Evolutionary conservation across 1,284 basidiomycete species (phyloP).

Genomic region (Trichosporon coremiiforme): DNA sequence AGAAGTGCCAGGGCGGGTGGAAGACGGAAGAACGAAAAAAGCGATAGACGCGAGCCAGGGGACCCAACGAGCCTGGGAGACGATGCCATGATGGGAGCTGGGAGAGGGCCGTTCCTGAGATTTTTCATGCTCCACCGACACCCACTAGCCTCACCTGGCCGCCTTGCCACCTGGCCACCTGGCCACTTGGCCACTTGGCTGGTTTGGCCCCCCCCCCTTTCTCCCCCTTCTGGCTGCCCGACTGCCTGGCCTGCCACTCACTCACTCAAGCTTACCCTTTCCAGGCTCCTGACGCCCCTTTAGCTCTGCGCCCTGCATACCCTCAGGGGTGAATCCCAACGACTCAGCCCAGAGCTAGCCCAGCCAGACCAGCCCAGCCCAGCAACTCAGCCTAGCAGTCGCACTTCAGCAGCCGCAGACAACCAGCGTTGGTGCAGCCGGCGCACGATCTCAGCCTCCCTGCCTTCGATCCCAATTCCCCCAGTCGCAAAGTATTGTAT

Average conservation of each 20-base stretch:
- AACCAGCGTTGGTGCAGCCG: neutral
- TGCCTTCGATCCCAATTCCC: neutral
- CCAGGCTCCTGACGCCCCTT: neutral
- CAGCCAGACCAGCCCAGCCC: neutral
- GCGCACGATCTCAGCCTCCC: conserved; percentile 1
- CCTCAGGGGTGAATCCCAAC: neutral
- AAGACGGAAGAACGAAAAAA: conserved; percentile 1
- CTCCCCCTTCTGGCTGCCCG: neutral
- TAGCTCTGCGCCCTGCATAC: neutral
- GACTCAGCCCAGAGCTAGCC: conserved; percentile 1
- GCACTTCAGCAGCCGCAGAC: too few relatives aligned
- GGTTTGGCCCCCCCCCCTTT: neutral
- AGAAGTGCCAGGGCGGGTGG: neutral
- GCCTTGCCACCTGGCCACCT: too few relatives aligned
- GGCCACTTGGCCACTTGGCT: too few relatives aligned
- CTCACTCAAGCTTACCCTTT: neutral
- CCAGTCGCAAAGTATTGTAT: neutral
- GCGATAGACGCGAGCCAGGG: neutral
- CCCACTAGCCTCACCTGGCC: neutral
- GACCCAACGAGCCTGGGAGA: neutral
- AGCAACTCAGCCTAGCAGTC: too few relatives aligned
- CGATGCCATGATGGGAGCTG: too few relatives aligned
- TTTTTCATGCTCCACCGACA: too few relatives aligned
- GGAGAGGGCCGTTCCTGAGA: too few relatives aligned
- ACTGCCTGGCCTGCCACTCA: too few relatives aligned